phyloP scores from a whole-genome alignment of 75 land plant species.

The Isoetes taiwanensis region DNA sequence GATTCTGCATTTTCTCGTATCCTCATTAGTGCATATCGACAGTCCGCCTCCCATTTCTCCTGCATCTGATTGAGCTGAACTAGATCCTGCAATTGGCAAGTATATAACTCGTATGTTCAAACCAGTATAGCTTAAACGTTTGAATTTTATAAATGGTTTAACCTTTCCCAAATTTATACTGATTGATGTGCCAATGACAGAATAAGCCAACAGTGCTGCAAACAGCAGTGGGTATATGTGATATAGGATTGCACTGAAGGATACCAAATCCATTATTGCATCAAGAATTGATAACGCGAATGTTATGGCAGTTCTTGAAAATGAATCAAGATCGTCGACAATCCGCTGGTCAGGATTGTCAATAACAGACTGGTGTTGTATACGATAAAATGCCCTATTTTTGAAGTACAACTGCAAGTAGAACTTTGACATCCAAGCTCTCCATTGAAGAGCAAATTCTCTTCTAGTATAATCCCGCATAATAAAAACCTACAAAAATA shows the following conservation, averaged over 20 bases:
- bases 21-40: background rate
- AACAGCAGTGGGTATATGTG: background rate
- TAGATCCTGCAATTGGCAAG: conserved; percentile 10
- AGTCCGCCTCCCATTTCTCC: background rate
- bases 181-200: background rate
- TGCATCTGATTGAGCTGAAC: background rate
- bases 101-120: too few species aligned
- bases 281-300: background rate
- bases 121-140: too few species aligned
- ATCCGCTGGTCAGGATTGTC: conserved; percentile 5
- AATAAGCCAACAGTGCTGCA: background rate
- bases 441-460: background rate
- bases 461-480: background rate
- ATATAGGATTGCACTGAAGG: background rate
- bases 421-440: conserved; percentile 1
- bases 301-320: background rate
- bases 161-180: background rate
- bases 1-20: conserved; percentile 5
- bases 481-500: background rate
- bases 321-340: background rate
- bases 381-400: background rate
- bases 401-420: background rate
- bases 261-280: background rate
- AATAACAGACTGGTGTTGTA: background rate
- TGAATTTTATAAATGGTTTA: too few species aligned